A percentile compares a stretch with the other conserved stretches of the same genome.
phyloP scores from a whole-genome alignment of 257 asterid genomes.

The Knoxia roxburghii region DNA sequence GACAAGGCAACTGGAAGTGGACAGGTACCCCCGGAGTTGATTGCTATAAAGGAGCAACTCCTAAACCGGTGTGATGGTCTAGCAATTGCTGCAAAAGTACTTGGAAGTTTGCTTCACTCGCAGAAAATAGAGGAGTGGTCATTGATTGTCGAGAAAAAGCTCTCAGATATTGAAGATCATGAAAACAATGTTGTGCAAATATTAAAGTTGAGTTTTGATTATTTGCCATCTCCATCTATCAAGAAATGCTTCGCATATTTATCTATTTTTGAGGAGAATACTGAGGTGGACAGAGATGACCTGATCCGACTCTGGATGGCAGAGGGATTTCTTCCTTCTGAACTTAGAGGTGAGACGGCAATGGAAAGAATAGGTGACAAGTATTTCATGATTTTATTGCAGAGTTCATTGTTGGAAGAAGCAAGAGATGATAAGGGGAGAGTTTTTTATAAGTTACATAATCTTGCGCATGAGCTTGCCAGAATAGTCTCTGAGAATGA shows the following conservation, averaged over 20 bases:
- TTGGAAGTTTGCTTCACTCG: slow-evolving; percentile 21
- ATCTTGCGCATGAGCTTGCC: slow-evolving; percentile 36
- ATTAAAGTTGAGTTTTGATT: slow-evolving; percentile 27
- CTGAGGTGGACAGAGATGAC: not conserved
- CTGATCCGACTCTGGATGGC: slow-evolving; percentile 32
- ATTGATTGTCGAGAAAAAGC: not conserved
- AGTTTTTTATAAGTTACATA: slow-evolving; percentile 16
- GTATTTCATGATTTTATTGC: slow-evolving; percentile 18
- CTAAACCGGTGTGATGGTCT: not conserved
- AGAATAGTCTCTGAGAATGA: slow-evolving; percentile 8
- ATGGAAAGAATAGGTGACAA: slow-evolving; percentile 12
- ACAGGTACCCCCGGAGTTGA: not conserved
- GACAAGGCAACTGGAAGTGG: not conserved
- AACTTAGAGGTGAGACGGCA: not conserved
- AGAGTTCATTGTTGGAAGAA: slow-evolving; percentile 23
- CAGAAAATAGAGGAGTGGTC: slow-evolving; percentile 18
- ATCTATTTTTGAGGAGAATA: slow-evolving; percentile 17
- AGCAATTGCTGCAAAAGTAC: slow-evolving; percentile 11
- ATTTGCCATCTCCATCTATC: slow-evolving; percentile 18
- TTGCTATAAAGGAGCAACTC: not conserved
- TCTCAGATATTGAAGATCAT: not conserved
- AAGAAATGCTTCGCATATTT: slow-evolving; percentile 37
- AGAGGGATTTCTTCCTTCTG: slow-evolving; percentile 26
- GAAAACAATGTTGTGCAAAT: not conserved
- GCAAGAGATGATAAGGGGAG: not conserved